Evolutionary conservation across 1,139 yeast genomes (phyloP).

Genomic region (Geotrichum bryndzae): DNA sequence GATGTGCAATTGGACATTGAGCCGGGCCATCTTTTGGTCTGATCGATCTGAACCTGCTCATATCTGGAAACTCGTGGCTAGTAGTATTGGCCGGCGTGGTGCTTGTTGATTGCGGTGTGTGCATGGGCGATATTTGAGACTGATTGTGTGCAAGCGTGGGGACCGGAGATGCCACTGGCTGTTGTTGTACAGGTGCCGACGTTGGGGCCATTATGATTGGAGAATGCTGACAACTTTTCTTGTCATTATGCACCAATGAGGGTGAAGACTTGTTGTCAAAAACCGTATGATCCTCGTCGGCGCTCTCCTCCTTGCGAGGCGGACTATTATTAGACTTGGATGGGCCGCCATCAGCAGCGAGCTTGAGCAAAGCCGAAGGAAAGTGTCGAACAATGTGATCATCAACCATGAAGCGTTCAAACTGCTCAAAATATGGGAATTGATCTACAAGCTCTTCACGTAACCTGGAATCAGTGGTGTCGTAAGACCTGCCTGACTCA

Average conservation of each 20-base stretch:
- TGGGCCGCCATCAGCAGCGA: conserved; percentile 12
- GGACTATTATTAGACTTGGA: background rate
- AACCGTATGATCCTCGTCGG: background rate
- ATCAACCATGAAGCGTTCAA: conserved; percentile 15
- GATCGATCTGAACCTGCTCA: conserved; percentile 12
- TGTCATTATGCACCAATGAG: background rate
- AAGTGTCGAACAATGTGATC: conserved; percentile 13
- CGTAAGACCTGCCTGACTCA: conserved; percentile 2
- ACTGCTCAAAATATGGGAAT: conserved; percentile 17
- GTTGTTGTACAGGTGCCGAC: background rate
- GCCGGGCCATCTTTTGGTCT: conserved; percentile 12
- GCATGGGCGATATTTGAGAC: conserved; percentile 1
- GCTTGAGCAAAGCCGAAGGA: conserved; percentile 5
- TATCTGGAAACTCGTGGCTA: conserved; percentile 7
- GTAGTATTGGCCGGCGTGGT: conserved; percentile 5
- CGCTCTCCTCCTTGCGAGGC: background rate
- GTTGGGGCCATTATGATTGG: background rate
- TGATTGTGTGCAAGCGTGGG: background rate
- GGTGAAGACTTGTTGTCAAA: background rate
- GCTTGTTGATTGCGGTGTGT: conserved; percentile 1
- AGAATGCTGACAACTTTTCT: background rate
- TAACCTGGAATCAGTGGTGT: conserved; percentile 1
- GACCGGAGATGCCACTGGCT: background rate
- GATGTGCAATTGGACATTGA: conserved; percentile 12
- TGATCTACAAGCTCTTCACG: conserved; percentile 15